A percentile compares a stretch with the other conserved stretches of the same genome.
These are phyloP conservation scores for Psidium guajava DNA, from an alignment of 345 rosid species.

Conservation along the genomic window DNA sequence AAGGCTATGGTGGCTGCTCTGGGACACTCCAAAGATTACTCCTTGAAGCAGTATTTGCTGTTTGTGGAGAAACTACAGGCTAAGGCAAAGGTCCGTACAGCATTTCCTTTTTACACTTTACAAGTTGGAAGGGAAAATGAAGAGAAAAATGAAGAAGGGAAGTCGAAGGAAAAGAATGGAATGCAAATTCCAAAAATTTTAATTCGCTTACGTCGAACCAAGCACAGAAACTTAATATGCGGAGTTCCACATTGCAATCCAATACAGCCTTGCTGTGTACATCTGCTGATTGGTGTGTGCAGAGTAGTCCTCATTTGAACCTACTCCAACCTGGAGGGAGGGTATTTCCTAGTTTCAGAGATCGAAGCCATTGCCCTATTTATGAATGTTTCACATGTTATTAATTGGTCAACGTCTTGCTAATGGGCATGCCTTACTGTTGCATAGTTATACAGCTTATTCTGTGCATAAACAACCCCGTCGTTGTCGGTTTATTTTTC, in stretches of 20 bases:
- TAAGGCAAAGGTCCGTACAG: constrained; percentile 39
- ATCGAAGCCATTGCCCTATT: background rate
- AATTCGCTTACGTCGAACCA: background rate
- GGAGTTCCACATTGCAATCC: background rate
- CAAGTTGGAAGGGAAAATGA: background rate
- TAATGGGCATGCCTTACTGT: background rate
- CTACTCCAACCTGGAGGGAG: background rate
- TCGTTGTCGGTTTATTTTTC: background rate
- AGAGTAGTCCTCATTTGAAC: background rate
- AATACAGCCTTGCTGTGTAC: background rate
- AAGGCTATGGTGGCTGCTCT: constrained; percentile 76
- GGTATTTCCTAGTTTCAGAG: background rate
- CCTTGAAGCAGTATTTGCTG: constrained; percentile 56
- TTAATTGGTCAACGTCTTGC: background rate
- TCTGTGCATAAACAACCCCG: background rate
- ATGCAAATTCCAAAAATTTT: background rate
- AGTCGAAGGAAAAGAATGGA: background rate
- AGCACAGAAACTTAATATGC: background rate
- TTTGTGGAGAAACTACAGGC: constrained; percentile 42
- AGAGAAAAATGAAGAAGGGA: background rate
- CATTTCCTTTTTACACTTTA: background rate
- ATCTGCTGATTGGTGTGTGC: background rate
- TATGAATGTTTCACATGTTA: background rate
- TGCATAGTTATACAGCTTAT: background rate
- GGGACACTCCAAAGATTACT: constrained; percentile 63